Evolutionary conservation across 2,329 filamentous ascomycete species (phyloP), one percentile per base, ranked within the genome.

Genomic region (Dissoconium aciculare): DNA sequence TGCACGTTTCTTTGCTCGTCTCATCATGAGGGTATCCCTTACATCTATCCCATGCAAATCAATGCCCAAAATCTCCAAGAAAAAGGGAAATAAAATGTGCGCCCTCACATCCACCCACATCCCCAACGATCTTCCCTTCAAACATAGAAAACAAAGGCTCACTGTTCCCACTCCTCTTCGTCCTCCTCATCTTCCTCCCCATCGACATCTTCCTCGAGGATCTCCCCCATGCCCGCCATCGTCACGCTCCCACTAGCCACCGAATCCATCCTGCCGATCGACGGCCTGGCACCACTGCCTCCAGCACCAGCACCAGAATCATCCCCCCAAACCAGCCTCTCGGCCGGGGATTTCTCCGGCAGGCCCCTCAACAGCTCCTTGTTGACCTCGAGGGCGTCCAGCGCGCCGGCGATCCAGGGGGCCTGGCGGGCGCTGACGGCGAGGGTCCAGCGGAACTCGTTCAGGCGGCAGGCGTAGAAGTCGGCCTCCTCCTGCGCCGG

Each of bases 401-500:
- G 49, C 8, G 61, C 62, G 19, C 56, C 57, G 11, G 55, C 53
- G 4, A 66, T 55, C 48, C 62, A 66, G 15, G 51, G 59, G 8
- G 68, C 69, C 28, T 78, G 74, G 52, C 83, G 82, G 26, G 73
- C 76, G 55, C 78, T 85, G 28, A 95, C 85, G 5, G 78, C 78
- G 33, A 95, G 63, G 6, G 87, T 94, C 87, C 87, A 98, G 29
- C 83, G 71, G 51, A 94, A 95, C 57, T 98, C 87, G 36, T 74
- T 76, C 13, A 95, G 59, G 1, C 87, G 67, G 9, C 80, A 69
- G 21, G 81, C 74, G 57, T 95, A 98, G 67, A 92, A 95, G 17
- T 89, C 82, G 1, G 81, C 82, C 55, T 95, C 87, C 51, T 94
- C 84, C 28, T 74, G 68, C 0, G 80, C 83, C 0, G 83, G 83